Base-by-base conservation (phyloP, 768 basidiomycete species). In the Rhodotorula taiwanensis region DNA sequence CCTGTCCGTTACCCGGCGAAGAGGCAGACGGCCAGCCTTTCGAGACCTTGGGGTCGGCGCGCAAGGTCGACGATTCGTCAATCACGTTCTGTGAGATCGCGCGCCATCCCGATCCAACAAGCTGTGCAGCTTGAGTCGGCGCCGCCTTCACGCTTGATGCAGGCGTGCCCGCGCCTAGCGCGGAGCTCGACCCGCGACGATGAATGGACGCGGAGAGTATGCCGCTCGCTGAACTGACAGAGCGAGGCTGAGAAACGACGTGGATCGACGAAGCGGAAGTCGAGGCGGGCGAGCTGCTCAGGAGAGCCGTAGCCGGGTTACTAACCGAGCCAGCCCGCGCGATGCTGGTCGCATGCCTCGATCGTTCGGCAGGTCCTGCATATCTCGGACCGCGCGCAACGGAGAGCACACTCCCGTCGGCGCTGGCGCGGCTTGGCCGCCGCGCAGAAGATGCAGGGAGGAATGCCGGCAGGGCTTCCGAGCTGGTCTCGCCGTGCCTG, bases 171-270 rank as follows among this genome's bases (percentile, higher is more conserved):
- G n/a, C n/a, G n/a, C n/a, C n/a, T n/a, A n/a, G n/a, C n/a, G n/a
- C n/a, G n/a, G n/a, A n/a, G n/a, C n/a, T n/a, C n/a, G n/a, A n/a
- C n/a, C n/a, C n/a, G n/a, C n/a, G n/a, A n/a, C 62, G 67, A 15
- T 60, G 57, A 7, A 64, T 50, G 34, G 62, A 64, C 2, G 67
- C 49, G 15, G 62, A 61, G 34, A 69, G 62, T 42, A 68, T 64
- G 20, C 51, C 43, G 45, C 58, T 60, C 3, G 58, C 67, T 4
- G 61, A 63, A 33, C 58, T 57, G 27, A 36, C 58, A 10, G 61
- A 63, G 5, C 62, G 57, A 2, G 62, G 52, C 5, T 60, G 63
- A 33, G 58, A 54, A 41, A 47, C 7, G 41, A 25, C 58, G n/a
- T 51, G n/a, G 36, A 63, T 23, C 27, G 36, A 60, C 8, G 50